phyloP scores from a whole-genome alignment of 768 basidiomycete species.

The Fomitopsis pulvina region DNA sequence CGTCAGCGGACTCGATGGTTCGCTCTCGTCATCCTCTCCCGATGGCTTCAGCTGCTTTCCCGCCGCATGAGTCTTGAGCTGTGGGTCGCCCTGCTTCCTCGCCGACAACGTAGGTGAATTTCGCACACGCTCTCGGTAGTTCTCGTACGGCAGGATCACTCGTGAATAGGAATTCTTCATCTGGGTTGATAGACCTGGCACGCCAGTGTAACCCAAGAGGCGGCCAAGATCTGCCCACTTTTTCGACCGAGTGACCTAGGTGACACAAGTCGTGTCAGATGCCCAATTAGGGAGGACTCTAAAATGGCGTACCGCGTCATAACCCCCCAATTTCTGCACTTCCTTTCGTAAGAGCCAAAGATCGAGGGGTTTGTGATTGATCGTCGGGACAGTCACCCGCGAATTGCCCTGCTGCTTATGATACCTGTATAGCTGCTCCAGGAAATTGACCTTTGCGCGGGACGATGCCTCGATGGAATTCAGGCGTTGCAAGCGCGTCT shows the following conservation, averaged over 20 bases:
- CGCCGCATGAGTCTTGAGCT: constrained; percentile 46
- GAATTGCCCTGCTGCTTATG: constrained; percentile 93
- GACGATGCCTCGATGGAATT: constrained; percentile 98
- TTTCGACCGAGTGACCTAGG: constrained; percentile 69
- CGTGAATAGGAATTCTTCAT: constrained; percentile 86
- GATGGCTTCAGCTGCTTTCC: constrained; percentile 23
- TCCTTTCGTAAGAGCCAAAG: constrained; percentile 91
- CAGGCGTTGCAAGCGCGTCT: constrained; percentile 88
- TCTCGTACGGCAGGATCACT: constrained; percentile 94
- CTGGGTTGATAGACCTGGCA: constrained; percentile 78
- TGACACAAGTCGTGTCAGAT: neutral
- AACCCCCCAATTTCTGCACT: constrained; percentile 84
- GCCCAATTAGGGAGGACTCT: neutral
- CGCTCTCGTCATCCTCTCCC: constrained; percentile 39
- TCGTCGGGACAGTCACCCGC: constrained; percentile 86
- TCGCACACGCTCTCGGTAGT: constrained; percentile 73
- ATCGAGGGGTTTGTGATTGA: constrained; percentile 90
- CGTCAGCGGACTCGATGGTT: constrained; percentile 72
- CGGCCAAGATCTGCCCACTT: constrained; percentile 88
- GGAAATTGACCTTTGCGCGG: constrained; percentile 92
- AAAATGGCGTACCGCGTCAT: constrained; percentile 58
- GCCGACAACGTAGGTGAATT: constrained; percentile 48
- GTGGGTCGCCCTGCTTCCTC: constrained; percentile 37
- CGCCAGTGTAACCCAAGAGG: constrained; percentile 74
- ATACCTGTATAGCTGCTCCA: constrained; percentile 94